Conservation (phyloP, 2,329 filamentous ascomycete genomes). For the Hymenoscyphus fructigenus region DNA sequence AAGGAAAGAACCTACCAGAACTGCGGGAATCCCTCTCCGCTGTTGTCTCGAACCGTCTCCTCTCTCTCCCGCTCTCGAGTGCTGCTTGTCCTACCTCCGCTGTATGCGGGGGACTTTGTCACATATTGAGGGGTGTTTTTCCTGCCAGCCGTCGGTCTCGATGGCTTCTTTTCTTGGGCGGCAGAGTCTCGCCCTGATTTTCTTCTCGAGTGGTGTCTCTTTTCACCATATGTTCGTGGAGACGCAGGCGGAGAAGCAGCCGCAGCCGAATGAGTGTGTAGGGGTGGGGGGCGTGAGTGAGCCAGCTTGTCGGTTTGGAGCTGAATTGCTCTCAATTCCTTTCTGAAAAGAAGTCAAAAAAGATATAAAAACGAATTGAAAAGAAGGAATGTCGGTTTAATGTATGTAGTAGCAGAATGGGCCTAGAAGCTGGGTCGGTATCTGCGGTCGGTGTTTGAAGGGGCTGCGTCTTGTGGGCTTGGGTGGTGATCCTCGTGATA, state of each 20-base stretch:
- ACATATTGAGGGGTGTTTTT: slow-evolving; percentile 26
- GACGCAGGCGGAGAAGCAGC: slow-evolving; percentile 27
- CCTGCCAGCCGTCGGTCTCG: slow-evolving; percentile 23
- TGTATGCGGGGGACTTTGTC: slow-evolving; percentile 16
- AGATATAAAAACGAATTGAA: neutral
- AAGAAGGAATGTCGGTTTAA: neutral
- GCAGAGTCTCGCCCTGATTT: slow-evolving; percentile 32
- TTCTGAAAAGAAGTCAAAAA: neutral
- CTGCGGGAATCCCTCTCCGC: slow-evolving; percentile 63
- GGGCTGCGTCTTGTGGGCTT: slow-evolving; percentile 8
- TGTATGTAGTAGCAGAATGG: neutral
- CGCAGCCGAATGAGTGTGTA: slow-evolving; percentile 23
- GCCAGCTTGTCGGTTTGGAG: slow-evolving; percentile 28
- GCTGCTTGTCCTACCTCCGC: slow-evolving; percentile 11
- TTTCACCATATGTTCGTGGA: slow-evolving; percentile 24
- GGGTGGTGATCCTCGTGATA: slow-evolving; percentile 6
- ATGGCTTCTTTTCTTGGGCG: slow-evolving; percentile 24
- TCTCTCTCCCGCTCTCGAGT: slow-evolving; percentile 23
- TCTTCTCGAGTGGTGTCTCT: slow-evolving; percentile 21
- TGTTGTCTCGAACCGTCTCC: slow-evolving; percentile 39
- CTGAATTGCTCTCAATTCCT: slow-evolving; percentile 12
- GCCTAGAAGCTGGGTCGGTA: neutral
- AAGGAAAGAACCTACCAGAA: slow-evolving; percentile 54
- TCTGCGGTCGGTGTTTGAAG: neutral
- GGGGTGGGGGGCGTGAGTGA: slow-evolving; percentile 30